Conservation (phyloP, 352 stramenopile species). For the Globisporangium paddicum region DNA sequence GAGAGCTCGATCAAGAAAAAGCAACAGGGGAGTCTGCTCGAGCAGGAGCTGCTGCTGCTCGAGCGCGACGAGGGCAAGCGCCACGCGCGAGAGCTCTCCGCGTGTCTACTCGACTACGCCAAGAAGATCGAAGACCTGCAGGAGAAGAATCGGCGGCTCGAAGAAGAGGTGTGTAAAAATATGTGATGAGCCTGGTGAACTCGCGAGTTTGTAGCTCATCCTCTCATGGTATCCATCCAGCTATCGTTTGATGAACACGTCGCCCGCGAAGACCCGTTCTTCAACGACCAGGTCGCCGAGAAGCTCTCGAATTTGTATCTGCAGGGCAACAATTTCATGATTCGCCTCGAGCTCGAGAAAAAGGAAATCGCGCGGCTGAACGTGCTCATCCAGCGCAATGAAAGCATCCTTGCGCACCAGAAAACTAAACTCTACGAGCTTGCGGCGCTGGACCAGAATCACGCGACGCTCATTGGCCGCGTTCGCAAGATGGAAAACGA, state of each 20-base stretch:
- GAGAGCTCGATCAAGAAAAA: constrained; percentile 26
- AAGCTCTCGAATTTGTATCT: constrained; percentile 75
- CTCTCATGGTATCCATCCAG: constrained; percentile 16
- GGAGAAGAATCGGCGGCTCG: constrained; percentile 69
- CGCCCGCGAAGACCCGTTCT: constrained; percentile 65
- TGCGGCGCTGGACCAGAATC: constrained; percentile 65
- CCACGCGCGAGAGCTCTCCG: constrained; percentile 58
- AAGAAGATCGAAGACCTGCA: constrained; percentile 78
- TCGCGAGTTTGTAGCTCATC: not conserved
- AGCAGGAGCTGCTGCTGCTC: constrained; percentile 65
- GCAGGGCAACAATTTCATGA: constrained; percentile 82
- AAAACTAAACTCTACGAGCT: constrained; percentile 75
- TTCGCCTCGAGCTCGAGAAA: constrained; percentile 67
- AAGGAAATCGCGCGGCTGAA: constrained; percentile 71
- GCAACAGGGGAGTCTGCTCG: constrained; percentile 44
- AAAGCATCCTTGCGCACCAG: constrained; percentile 52
- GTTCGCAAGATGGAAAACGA: constrained; percentile 83
- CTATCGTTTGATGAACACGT: constrained; percentile 73
- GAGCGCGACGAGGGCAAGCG: constrained; percentile 72
- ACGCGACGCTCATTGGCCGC: constrained; percentile 47
- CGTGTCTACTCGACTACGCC: constrained; percentile 60
- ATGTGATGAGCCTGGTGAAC: not conserved
- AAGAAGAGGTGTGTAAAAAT: constrained; percentile 47
- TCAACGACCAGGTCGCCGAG: constrained; percentile 65
- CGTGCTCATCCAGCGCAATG: constrained; percentile 58